Evolutionary conservation across 1,139 yeast species (phyloP).

Genomic region (Kodamaea fungicola): DNA sequence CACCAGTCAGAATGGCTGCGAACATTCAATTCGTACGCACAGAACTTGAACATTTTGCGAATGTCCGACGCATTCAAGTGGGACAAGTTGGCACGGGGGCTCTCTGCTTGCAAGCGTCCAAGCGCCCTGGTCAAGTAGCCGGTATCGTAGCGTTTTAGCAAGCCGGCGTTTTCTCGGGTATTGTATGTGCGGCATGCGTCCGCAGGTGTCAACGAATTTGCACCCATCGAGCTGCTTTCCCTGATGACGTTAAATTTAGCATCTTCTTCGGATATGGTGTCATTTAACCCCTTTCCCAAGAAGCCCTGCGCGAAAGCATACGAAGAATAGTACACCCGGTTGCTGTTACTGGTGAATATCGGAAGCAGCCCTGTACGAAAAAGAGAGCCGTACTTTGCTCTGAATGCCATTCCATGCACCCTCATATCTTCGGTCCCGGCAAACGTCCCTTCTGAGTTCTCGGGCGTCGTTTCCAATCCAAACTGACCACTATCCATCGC

Average conservation of each 20-base stretch:
- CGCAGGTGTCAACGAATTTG: conserved; percentile 28
- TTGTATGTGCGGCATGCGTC: conserved; percentile 21
- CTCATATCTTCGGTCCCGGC: conserved; percentile 28
- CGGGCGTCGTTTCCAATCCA: conserved; percentile 16
- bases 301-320: conserved; percentile 28
- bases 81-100: conserved; percentile 38
- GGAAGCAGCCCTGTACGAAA: conserved; percentile 21
- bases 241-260: conserved; percentile 4
- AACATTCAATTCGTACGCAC: conserved; percentile 49
- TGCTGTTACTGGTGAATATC: conserved; percentile 31
- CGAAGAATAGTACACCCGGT: conserved; percentile 28
- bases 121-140: conserved; percentile 28
- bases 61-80: conserved; percentile 25
- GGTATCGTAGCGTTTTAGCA: conserved; percentile 8
- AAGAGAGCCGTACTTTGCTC: conserved; percentile 32
- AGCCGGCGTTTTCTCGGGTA: conserved; percentile 10
- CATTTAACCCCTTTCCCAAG: conserved; percentile 6
- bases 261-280: background rate
- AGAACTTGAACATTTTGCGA: conserved; percentile 36
- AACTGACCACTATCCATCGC: conserved; percentile 11
- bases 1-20: conserved; percentile 46
- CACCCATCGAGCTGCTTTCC: conserved; percentile 23
- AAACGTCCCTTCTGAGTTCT: conserved; percentile 12
- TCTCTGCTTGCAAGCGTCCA: conserved; percentile 33
- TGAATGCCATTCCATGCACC: conserved; percentile 32